Percentiles rank a stretch among this genome's conserved stretches.
phyloP scores from a whole-genome alignment of 1,284 basidiomycete genomes.

The Boletellus deceptivus region DNA sequence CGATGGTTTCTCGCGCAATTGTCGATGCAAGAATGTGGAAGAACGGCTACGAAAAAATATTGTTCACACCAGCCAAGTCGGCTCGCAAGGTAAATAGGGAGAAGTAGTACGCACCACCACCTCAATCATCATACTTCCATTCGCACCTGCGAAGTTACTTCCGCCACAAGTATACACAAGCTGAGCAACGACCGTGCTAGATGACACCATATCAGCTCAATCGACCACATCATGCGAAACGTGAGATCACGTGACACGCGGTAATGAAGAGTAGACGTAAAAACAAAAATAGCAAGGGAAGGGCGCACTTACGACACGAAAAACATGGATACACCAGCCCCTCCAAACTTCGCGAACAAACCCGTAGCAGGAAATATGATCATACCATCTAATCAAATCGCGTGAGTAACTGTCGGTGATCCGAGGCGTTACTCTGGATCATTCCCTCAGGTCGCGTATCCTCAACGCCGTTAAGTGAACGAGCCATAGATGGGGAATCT shows the following conservation, averaged over 20 bases:
- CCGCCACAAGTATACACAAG: constrained; percentile 85
- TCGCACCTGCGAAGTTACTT: constrained; percentile 85
- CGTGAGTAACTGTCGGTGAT: constrained; percentile 9
- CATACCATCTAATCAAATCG: constrained; percentile 61
- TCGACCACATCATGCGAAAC: background rate
- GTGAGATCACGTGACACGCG: background rate
- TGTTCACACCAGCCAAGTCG: background rate
- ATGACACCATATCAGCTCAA: constrained; percentile 6
- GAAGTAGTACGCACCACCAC: constrained; percentile 66
- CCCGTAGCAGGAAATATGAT: constrained; percentile 88
- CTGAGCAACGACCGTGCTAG: constrained; percentile 66
- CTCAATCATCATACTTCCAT: constrained; percentile 99
- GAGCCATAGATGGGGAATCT: background rate
- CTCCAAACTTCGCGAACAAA: constrained; percentile 80
- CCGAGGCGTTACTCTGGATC: background rate
- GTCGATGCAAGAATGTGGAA: constrained; percentile 88
- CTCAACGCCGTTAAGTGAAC: constrained; percentile 10
- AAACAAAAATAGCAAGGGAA: constrained; percentile 5
- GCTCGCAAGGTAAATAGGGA: background rate
- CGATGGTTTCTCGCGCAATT: constrained; percentile 65
- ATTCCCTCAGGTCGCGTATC: constrained; percentile 1
- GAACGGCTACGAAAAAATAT: constrained; percentile 65
- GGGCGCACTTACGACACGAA: constrained; percentile 67
- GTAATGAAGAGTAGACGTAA: constrained; percentile 7
- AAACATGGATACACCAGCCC: constrained; percentile 94